Evolutionary conservation across 352 stramenopile species (phyloP).

Genomic region (Globisporangium middletonii): DNA sequence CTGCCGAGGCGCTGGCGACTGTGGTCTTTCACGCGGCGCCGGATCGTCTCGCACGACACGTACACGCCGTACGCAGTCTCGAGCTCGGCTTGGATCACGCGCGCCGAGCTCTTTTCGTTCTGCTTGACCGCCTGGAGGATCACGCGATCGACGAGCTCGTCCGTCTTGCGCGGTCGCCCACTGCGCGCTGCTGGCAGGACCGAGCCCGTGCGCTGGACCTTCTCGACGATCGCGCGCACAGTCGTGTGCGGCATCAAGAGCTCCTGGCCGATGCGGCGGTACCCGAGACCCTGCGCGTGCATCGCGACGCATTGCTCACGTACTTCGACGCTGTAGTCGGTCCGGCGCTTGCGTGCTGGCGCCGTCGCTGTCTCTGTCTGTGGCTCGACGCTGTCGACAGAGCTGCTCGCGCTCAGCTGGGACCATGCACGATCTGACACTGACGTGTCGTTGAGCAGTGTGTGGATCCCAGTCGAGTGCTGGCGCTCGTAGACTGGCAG

Average conservation of each 20-base stretch:
- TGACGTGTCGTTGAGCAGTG: too few relatives aligned
- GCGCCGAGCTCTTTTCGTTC: conserved; percentile 53
- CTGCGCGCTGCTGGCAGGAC: conserved; percentile 44
- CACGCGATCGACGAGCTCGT: conserved; percentile 57
- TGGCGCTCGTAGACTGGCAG: too few relatives aligned
- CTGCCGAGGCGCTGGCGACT: conserved; percentile 21
- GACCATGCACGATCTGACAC: too few relatives aligned
- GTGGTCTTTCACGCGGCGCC: conserved; percentile 57
- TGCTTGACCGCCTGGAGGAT: conserved; percentile 53
- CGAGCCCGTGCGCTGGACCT: conserved; percentile 44
- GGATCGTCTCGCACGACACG: conserved; percentile 68
- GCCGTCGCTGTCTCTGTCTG: not conserved
- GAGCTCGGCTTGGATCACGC: conserved; percentile 54
- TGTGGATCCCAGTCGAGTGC: too few relatives aligned
- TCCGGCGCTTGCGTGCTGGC: conserved; percentile 7
- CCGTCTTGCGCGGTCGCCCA: conserved; percentile 54
- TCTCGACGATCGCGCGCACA: conserved; percentile 67
- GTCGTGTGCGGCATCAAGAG: conserved; percentile 67
- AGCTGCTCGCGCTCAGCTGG: too few relatives aligned
- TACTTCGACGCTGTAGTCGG: conserved; percentile 48
- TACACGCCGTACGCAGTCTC: conserved; percentile 36
- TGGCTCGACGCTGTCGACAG: too few relatives aligned
- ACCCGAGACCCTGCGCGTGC: conserved; percentile 44
- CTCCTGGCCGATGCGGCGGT: conserved; percentile 48
- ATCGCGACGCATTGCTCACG: conserved; percentile 53